phyloP scores from a whole-genome alignment of 768 basidiomycete species.

The Tylopilus vinaceipallidus region DNA sequence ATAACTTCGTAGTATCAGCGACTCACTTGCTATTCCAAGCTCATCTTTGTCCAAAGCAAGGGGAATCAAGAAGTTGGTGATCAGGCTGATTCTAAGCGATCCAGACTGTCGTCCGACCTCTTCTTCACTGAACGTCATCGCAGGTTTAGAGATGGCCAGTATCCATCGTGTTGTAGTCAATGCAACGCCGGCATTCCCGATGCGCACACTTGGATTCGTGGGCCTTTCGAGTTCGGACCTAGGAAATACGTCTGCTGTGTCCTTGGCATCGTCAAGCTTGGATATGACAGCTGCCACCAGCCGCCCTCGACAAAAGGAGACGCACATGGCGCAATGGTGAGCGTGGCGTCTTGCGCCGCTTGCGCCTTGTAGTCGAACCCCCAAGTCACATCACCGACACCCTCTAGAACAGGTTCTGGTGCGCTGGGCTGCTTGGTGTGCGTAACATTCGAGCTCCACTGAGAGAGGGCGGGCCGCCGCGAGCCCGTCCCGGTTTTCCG shows the following conservation, averaged over 20 bases:
- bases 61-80: neutral
- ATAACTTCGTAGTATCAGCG: slow-evolving; percentile 22
- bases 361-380: too few species aligned
- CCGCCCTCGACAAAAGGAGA: neutral
- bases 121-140: slow-evolving; percentile 24
- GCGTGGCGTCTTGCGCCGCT: too few species aligned
- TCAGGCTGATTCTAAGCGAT: neutral
- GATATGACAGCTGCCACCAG: neutral
- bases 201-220: slow-evolving; percentile 17
- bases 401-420: too few species aligned
- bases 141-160: slow-evolving; percentile 22
- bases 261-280: slow-evolving; percentile 12
- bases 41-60: slow-evolving; percentile 9
- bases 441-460: too few species aligned
- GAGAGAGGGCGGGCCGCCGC: neutral
- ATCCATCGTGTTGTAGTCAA: slow-evolving; percentile 22
- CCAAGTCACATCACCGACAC: too few species aligned
- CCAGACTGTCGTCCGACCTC: slow-evolving; percentile 13
- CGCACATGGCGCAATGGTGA: slow-evolving; percentile 15
- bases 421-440: too few species aligned
- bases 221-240: slow-evolving; percentile 20
- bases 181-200: slow-evolving; percentile 11
- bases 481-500: neutral
- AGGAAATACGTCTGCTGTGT: slow-evolving; percentile 16
- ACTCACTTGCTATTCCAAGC: slow-evolving; percentile 8